A percentile compares a stretch with the other conserved stretches of the same genome.
These are phyloP conservation scores for Paraphoma sp. DNA, from an alignment of 2,329 filamentous ascomycete species.

Conservation along the genomic window DNA sequence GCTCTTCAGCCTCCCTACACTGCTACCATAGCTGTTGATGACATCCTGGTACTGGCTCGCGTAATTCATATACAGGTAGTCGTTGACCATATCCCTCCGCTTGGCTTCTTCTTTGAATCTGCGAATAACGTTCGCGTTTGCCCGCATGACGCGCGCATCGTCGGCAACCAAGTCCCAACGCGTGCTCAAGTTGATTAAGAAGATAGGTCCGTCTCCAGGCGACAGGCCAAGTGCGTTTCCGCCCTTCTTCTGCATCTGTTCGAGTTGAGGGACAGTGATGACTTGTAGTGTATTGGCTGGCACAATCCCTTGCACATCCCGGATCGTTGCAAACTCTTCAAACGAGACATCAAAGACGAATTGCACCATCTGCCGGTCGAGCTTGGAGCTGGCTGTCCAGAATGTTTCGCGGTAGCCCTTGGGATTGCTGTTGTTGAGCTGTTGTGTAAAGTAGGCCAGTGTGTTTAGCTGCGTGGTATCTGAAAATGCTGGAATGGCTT, in stretches of 20 bases:
- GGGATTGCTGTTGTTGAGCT: constrained; percentile 11
- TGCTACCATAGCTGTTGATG: constrained; percentile 49
- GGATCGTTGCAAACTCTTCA: constrained; percentile 16
- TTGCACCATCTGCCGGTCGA: constrained; percentile 15
- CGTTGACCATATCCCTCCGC: constrained; percentile 1
- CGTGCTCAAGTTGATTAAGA: constrained; percentile 18
- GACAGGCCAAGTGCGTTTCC: constrained; percentile 32
- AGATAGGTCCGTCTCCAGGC: constrained; percentile 12
- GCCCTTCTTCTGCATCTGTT: constrained; percentile 23
- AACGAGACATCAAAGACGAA: constrained; percentile 20
- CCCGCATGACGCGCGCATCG: constrained; percentile 20
- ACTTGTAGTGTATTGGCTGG: constrained; percentile 26
- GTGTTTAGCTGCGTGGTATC: constrained; percentile 21
- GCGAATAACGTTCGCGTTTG: constrained; percentile 13
- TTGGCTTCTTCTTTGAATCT: constrained; percentile 1
- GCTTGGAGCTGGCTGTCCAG: constrained; percentile 29
- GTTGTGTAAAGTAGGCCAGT: constrained; percentile 17
- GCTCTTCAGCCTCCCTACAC: constrained; percentile 20
- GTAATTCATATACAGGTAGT: constrained; percentile 54
- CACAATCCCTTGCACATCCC: constrained; percentile 18
- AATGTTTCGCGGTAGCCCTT: constrained; percentile 26
- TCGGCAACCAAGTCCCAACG: constrained; percentile 26
- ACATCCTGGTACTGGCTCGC: constrained; percentile 51
- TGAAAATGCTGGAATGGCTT: constrained; percentile 1
- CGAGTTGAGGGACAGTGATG: constrained; percentile 22